Evolutionary conservation across 2,329 filamentous ascomycete species (phyloP).

Genomic region (Fusarium praegraminearum): DNA sequence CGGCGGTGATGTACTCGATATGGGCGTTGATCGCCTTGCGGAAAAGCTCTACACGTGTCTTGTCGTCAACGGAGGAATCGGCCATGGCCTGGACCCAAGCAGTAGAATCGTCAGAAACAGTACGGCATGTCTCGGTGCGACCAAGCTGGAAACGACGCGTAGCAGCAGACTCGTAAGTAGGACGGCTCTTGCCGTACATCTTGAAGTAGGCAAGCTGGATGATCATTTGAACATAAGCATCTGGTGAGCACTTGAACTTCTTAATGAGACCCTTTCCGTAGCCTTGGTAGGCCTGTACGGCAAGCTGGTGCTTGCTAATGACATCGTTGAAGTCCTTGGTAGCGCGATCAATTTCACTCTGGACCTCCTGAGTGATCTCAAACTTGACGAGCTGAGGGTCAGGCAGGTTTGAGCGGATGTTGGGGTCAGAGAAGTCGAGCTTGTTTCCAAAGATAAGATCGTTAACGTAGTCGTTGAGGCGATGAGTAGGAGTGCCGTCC

Average conservation of each 20-base stretch:
- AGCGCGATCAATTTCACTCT: conserved; percentile 83
- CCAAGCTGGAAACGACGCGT: conserved; percentile 96
- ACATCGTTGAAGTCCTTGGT: conserved; percentile 81
- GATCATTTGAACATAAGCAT: conserved; percentile 98
- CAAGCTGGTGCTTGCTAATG: conserved; percentile 89
- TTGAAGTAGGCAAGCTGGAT: conserved; percentile 99
- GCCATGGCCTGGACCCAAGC: conserved; percentile 90
- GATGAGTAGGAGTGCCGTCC: conserved; percentile 98
- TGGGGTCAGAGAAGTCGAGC: conserved; percentile 85
- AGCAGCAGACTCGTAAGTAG: conserved; percentile 96
- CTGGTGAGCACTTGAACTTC: conserved; percentile 98
- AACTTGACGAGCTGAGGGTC: conserved; percentile 85
- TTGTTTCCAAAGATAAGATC: conserved; percentile 94
- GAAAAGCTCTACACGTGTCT: conserved; percentile 79
- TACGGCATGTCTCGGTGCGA: conserved; percentile 94
- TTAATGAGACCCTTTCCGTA: conserved; percentile 99
- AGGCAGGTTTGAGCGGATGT: conserved; percentile 83
- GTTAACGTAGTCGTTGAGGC: conserved; percentile 95
- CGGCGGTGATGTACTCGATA: conserved; percentile 89
- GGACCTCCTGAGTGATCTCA: conserved; percentile 77
- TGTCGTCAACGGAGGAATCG: conserved; percentile 72
- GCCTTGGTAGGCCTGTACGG: conserved; percentile 94
- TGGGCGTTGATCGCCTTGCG: conserved; percentile 84
- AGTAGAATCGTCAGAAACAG: conserved; percentile 89
- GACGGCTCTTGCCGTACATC: conserved; percentile 98